Conservation (phyloP, 352 stramenopile genomes). For the Chrysophaeum taylorii region DNA sequence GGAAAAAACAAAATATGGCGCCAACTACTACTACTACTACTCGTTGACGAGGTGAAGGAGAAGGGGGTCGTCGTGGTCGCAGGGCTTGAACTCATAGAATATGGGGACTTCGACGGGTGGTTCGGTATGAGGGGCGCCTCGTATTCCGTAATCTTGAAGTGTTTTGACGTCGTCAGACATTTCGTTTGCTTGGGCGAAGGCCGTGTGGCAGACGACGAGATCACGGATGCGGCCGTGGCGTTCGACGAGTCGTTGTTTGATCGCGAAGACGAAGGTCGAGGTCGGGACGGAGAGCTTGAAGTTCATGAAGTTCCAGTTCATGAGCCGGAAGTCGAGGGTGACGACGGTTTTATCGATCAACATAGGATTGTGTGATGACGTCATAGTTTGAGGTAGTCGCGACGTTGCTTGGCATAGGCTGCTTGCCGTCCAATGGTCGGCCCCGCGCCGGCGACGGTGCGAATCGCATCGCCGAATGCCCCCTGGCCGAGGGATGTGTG, state of each 20-base stretch:
- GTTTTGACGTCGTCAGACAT: constrained; percentile 44
- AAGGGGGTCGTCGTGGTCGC: constrained; percentile 51
- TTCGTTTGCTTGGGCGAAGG: constrained; percentile 50
- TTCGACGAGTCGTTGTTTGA: constrained; percentile 46
- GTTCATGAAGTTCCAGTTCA: constrained; percentile 56
- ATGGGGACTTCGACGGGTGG: constrained; percentile 43
- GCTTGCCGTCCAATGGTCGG: not conserved
- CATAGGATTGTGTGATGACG: too few relatives aligned
- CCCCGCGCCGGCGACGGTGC: constrained; percentile 1
- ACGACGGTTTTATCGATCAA: too few relatives aligned
- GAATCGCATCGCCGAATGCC: not conserved
- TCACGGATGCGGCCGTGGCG: constrained; percentile 43
- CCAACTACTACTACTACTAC: too few relatives aligned
- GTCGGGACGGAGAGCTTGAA: constrained; percentile 47
- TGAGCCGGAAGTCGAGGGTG: too few relatives aligned
- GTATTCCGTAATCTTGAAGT: constrained; percentile 43
- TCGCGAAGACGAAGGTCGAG: constrained; percentile 35
- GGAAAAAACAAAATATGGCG: too few relatives aligned
- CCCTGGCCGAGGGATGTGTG: not conserved
- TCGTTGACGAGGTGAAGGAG: constrained; percentile 32
- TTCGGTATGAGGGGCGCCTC: constrained; percentile 35
- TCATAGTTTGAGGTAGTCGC: too few relatives aligned
- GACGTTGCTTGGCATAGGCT: too few relatives aligned
- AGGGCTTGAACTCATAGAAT: constrained; percentile 54
- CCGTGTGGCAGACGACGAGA: constrained; percentile 49